Evolutionary conservation across 2,329 filamentous ascomycete species (phyloP).

Genomic region (Pseudogymnoascus sp.): DNA sequence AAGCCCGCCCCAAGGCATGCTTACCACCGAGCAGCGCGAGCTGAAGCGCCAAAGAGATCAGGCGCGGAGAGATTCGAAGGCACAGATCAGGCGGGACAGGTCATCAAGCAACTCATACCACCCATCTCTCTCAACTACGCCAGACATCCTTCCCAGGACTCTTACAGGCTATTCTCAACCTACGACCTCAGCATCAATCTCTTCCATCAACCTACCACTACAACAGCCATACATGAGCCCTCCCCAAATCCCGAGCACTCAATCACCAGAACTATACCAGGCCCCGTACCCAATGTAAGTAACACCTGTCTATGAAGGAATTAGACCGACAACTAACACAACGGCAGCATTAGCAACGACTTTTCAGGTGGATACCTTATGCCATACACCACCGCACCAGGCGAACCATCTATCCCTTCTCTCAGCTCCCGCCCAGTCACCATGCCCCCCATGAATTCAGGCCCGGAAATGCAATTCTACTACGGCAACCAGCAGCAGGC

Average conservation of each 20-base stretch:
- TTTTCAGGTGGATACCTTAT: background rate
- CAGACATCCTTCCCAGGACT: constrained; percentile 29
- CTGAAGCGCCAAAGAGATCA: constrained; percentile 56
- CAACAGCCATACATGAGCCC: constrained; percentile 8
- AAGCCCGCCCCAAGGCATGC: constrained; percentile 49
- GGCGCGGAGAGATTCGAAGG: constrained; percentile 52
- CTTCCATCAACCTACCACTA: constrained; percentile 17
- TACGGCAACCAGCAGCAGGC: constrained; percentile 24
- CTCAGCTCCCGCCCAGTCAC: background rate
- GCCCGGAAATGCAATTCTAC: constrained; percentile 6
- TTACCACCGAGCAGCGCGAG: constrained; percentile 56
- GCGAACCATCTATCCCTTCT: constrained; percentile 5
- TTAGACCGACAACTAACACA: background rate
- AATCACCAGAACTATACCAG: constrained; percentile 4
- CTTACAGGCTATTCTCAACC: constrained; percentile 27
- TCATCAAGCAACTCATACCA: constrained; percentile 29
- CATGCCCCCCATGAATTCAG: background rate
- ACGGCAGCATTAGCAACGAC: background rate
- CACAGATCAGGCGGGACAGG: constrained; percentile 44
- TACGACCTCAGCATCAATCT: constrained; percentile 22
- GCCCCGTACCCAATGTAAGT: constrained; percentile 1
- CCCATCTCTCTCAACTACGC: constrained; percentile 28
- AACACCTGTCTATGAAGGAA: background rate
- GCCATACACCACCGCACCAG: constrained; percentile 11
- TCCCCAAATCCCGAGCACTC: constrained; percentile 4